Base-by-base conservation (phyloP, 495 filamentous ascomycete genomes). In the Penicilliopsis zonata region DNA sequence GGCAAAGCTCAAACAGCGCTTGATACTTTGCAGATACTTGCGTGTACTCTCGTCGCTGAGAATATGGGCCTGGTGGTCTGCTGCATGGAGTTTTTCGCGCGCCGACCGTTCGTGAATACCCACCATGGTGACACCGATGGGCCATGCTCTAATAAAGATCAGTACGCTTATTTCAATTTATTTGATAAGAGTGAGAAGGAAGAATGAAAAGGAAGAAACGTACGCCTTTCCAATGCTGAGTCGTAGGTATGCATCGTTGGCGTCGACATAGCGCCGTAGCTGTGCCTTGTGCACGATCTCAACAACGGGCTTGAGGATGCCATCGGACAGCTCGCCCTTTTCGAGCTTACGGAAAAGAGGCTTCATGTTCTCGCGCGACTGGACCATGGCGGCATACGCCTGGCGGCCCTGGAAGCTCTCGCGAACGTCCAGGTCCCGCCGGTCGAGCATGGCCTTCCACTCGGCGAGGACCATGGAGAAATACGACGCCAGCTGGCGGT, bases 121-220 rank as follows among this genome's bases (percentile, higher is more conserved):
- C 41, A 98, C 90, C 90, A 96, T 95, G 45, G 90, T 98, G 18
- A 98, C 90, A 59, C 90, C 90, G 52, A 98, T 98, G 17, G 90
- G 90, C 90, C 90, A 98, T 14, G 90, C 90, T 40, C 70, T 73
- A 35, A 33, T 9, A 2, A 3, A 10, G 3, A 31, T 57, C 37
- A 55, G 52, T 13, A 37, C 30, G 18, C 13, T 3, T 4, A 24
- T 26, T 43, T 36, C 22, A 37, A 20, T 25, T 2, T 0, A 10
- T n/a, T 9, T 27, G 18, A 8, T 15, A 9, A 28, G 31, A 9
- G 22, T 3, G 22, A 22, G 27, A 13, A 27, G 5, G 29, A 39
- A 18, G 3, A 13, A 13, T 10, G 16, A 29, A 10, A n/a, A n/a
- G n/a, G 7, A 22, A 9, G 16, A 26, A 35, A 63, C 67, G 23